Evolutionary conservation across 2,329 filamentous ascomycete species (phyloP).

Genomic region (Blumeria hordei): DNA sequence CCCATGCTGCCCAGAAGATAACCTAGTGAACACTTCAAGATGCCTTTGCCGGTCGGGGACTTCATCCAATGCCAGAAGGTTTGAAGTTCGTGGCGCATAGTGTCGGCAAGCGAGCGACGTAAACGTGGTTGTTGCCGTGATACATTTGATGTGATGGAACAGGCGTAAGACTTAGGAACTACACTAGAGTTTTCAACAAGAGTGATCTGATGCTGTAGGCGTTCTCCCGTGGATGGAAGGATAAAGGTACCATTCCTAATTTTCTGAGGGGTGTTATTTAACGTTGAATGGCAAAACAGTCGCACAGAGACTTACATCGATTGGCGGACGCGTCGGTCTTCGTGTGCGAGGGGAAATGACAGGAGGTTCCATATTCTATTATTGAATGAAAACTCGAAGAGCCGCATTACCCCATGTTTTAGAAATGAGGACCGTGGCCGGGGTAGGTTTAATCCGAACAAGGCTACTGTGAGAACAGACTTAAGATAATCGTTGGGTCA

Average conservation of each 20-base stretch:
- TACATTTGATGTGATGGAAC: slow-evolving; percentile 3
- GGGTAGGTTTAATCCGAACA: too few relatives aligned
- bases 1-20: slow-evolving; percentile 71
- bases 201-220: slow-evolving; percentile 56
- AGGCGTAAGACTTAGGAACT: slow-evolving; percentile 5
- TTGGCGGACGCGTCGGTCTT: slow-evolving; percentile 6
- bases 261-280: slow-evolving; percentile 18
- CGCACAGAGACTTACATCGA: slow-evolving; percentile 8
- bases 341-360: too few relatives aligned
- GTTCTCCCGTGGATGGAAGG: slow-evolving; percentile 64
- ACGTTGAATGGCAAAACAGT: background rate
- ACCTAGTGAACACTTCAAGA: slow-evolving; percentile 77
- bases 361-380: too few relatives aligned
- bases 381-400: too few relatives aligned
- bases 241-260: slow-evolving; percentile 76
- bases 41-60: slow-evolving; percentile 52
- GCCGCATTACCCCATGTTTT: too few relatives aligned
- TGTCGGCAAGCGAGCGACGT: slow-evolving; percentile 11
- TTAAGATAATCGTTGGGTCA: too few relatives aligned
- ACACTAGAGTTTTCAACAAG: slow-evolving; percentile 30
- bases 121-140: slow-evolving; percentile 5
- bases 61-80: slow-evolving; percentile 33
- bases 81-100: slow-evolving; percentile 14
- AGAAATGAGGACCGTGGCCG: too few relatives aligned
- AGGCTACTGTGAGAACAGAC: too few relatives aligned